These are phyloP conservation scores for Suhomyces xylopsoci DNA, from an alignment of 805 yeast species.

Conservation along the genomic window DNA sequence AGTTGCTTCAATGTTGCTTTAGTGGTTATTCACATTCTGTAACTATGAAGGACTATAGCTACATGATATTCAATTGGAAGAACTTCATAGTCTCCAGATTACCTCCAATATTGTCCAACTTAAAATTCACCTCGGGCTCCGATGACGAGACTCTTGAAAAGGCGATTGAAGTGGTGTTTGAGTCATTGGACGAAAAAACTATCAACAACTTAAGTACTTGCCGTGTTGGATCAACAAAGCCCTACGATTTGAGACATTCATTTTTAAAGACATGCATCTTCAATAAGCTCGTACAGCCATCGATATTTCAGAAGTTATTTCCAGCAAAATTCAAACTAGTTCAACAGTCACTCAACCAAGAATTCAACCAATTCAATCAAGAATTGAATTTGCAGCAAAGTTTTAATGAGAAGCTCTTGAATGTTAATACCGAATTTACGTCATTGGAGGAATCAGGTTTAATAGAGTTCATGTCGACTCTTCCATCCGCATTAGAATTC, in stretches of 20 bases:
- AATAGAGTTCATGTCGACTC: conserved; percentile 22
- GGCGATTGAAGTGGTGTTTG: conserved; percentile 15
- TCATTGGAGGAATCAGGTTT: conserved; percentile 40
- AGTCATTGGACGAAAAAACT: conserved; percentile 3
- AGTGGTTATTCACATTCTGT: conserved; percentile 18
- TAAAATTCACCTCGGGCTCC: conserved; percentile 11
- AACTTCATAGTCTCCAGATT: conserved; percentile 31
- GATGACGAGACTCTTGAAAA: conserved; percentile 15
- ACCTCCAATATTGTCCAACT: conserved; percentile 21
- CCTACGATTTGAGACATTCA: conserved; percentile 22
- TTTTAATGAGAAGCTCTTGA: conserved; percentile 30
- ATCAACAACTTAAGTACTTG: neutral
- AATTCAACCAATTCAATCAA: conserved; percentile 20
- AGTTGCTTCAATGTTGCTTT: conserved; percentile 20
- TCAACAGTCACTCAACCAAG: conserved; percentile 25
- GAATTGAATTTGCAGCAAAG: conserved; percentile 19
- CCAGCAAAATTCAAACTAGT: conserved; percentile 25
- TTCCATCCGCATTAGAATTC: conserved; percentile 20
- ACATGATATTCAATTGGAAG: conserved; percentile 32
- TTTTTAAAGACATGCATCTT: conserved; percentile 32
- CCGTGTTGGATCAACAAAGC: conserved; percentile 9
- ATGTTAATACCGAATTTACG: conserved; percentile 37
- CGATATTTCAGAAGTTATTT: conserved; percentile 23
- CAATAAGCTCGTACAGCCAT: conserved; percentile 24
- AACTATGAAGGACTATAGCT: conserved; percentile 18